Percentiles rank a stretch among this genome's conserved stretches.
phyloP scores from a whole-genome alignment of 176 grass and related monocot genomes.

The Melocanna baccifera region DNA sequence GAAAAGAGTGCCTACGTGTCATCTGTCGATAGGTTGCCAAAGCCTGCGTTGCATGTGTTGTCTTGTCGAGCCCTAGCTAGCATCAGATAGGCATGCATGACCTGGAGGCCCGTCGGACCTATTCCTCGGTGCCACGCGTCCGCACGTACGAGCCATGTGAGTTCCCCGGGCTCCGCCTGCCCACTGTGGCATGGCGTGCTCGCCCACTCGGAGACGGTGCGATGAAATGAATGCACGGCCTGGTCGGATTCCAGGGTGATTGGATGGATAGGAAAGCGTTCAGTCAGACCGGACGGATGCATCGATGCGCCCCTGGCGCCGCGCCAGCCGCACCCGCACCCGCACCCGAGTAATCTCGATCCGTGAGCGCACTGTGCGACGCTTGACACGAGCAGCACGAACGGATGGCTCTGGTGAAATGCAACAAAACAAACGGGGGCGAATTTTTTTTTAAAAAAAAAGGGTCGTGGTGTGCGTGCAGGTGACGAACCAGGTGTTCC shows the following conservation, averaged over 20 bases:
- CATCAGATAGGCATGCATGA: conserved; percentile 33
- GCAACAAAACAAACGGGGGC: not conserved
- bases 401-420: not conserved
- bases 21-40: conserved; percentile 45
- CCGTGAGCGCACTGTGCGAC: conserved; percentile 20
- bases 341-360: not conserved
- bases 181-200: conserved; percentile 7
- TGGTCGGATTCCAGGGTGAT: conserved; percentile 37
- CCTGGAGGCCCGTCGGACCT: conserved; percentile 14
- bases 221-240: conserved; percentile 24
- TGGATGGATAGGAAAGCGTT: conserved; percentile 24
- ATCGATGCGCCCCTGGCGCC: conserved; percentile 14
- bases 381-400: not conserved
- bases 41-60: conserved; percentile 52
- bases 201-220: not conserved
- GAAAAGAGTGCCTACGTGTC: conserved; percentile 52
- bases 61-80: conserved; percentile 49
- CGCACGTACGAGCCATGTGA: conserved; percentile 23
- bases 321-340: not conserved
- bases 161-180: not conserved
- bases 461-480: not conserved
- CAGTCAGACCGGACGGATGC: conserved; percentile 2
- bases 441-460: not conserved
- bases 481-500: conserved; percentile 99
- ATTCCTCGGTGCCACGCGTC: not conserved